These are phyloP conservation scores for Penicillium sp. DNA, from an alignment of 2,329 filamentous ascomycete genomes.

Conservation along the genomic window DNA sequence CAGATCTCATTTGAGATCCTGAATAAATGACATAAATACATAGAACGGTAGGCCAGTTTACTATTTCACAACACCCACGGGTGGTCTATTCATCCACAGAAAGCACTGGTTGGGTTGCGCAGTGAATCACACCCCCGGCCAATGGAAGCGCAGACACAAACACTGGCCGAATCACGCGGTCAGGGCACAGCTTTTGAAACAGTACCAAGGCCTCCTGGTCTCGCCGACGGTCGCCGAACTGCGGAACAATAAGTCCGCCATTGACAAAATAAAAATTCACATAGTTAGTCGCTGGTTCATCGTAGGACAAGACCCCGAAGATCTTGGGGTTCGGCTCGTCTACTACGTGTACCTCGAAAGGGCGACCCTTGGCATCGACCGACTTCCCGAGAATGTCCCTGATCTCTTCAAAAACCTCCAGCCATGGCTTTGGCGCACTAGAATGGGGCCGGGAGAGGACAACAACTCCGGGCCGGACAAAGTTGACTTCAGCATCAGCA, in stretches of 20 bases:
- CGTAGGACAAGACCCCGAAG: constrained; percentile 4
- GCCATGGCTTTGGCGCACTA: constrained; percentile 12
- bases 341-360: constrained; percentile 19
- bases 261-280: constrained; percentile 32
- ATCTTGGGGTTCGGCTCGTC: constrained; percentile 21
- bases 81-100: background rate
- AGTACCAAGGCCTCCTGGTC: constrained; percentile 20
- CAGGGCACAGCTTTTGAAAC: constrained; percentile 21
- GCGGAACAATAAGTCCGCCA: constrained; percentile 25
- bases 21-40: too few relatives aligned
- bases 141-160: constrained; percentile 21
- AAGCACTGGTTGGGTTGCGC: constrained; percentile 23
- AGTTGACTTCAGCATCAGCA: constrained; percentile 18
- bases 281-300: constrained; percentile 24
- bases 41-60: too few relatives aligned
- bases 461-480: constrained; percentile 20
- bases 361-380: constrained; percentile 22
- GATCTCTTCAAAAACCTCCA: constrained; percentile 21
- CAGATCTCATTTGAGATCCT: background rate
- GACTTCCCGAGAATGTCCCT: constrained; percentile 7
- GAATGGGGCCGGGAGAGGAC: constrained; percentile 23
- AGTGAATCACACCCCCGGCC: constrained; percentile 29
- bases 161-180: constrained; percentile 19
- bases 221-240: constrained; percentile 21
- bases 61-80: too few relatives aligned